Conservation (phyloP, 148 eudicot species). For the Polygonum aviculare region DNA sequence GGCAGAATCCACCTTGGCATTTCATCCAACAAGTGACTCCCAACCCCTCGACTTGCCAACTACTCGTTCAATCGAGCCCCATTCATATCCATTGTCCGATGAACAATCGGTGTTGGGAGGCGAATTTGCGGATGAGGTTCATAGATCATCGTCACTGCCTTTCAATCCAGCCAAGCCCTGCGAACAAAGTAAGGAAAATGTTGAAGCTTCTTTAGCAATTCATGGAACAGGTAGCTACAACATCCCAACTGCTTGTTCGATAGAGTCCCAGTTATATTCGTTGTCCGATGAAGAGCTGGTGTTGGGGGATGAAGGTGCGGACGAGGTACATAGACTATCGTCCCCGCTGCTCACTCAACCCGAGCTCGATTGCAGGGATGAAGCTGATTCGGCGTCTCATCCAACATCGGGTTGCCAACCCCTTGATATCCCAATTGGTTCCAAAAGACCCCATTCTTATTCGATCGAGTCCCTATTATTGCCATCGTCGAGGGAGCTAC, state of each 20-base stretch:
- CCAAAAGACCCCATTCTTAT: neutral
- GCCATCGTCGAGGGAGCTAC: neutral
- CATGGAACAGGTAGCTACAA: neutral
- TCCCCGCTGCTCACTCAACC: neutral
- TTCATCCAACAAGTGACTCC: neutral
- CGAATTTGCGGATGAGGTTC: no score
- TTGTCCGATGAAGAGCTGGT: neutral
- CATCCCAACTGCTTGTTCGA: neutral
- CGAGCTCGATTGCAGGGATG: neutral
- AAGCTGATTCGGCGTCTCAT: neutral
- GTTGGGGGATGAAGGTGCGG: neutral
- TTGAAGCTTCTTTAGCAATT: neutral
- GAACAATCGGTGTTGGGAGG: neutral
- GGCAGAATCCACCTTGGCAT: neutral
- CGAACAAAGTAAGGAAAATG: neutral
- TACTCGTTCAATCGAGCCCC: neutral
- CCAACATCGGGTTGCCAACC: neutral
- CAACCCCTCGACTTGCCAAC: neutral
- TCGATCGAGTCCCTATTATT: neutral
- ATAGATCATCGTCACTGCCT: neutral
- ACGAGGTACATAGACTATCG: neutral
- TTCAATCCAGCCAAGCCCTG: neutral
- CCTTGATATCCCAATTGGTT: neutral
- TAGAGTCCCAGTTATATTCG: neutral
- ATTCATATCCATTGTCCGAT: neutral